Evolutionary conservation across 2,329 filamentous ascomycete species (phyloP), one percentile per base, ranked within the genome.

Genomic region (Westerdykella ornata): DNA sequence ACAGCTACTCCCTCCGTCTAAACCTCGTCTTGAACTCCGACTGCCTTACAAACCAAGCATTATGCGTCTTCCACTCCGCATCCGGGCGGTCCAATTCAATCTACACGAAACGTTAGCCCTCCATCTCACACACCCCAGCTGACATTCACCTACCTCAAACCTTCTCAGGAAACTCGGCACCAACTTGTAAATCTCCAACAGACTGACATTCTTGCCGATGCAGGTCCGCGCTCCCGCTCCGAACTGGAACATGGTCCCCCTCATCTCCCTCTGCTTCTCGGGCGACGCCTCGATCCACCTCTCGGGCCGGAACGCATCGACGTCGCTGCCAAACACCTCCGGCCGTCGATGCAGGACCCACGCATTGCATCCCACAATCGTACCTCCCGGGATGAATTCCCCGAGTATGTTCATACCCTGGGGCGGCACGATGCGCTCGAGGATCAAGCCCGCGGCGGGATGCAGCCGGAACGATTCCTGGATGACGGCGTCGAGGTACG

Each of bases 381-480:
- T 86, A 5, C 84, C 84, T 1, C 80, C 84, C 3, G 76, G 76
- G 19, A 89, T 71, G 42, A 73, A 76, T 13, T 72, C 62, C 1
- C 81, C 82, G 1, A 75, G 73, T 39, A 88, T 81, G 33, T 81
- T 76, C 17, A 74, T 71, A 8, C 84, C 84, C 15, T 75, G 70
- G 0, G 72, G 65, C 0, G 85, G 85, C 0, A 86, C 82, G 35
- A 89, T 71, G 45, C 86, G 76, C 63, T 90, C 85, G 33, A 90
- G 71, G 0, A 82, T 80, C 4, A 89, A 68, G 0, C 84, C 85
- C 0, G 82, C 75, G 0, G 85, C 83, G 0, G 86, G 85, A 59
- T 89, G 84, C 52, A 88, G 60, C 11, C 85, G 78, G 68, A 89
- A 85, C 4, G 82, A 78, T 62, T 92, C 86, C 56, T 89, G 85